Evolutionary conservation across 108 stramenopile genomes (phyloP).

Genomic region (Phaeodactylum tricornutum): DNA sequence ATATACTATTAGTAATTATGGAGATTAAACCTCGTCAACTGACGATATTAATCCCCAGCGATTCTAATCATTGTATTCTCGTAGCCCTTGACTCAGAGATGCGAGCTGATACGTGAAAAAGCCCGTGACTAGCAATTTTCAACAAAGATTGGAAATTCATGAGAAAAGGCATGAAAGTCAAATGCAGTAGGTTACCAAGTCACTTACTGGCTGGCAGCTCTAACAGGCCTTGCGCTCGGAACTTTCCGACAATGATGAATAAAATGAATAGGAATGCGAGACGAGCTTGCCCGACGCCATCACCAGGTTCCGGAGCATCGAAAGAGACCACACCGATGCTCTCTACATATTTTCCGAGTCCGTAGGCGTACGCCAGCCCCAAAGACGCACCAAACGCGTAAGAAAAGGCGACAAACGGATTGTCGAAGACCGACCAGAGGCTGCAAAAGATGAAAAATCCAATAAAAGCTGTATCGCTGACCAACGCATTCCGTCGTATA

Average conservation of each 20-base stretch:
- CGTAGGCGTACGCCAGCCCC: conserved; percentile 75
- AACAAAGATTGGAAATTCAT: too few relatives aligned
- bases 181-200: too few relatives aligned
- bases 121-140: too few relatives aligned
- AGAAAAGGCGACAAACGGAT: conserved; percentile 59
- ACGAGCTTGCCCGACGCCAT: conserved; percentile 73
- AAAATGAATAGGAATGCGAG: conserved; percentile 80
- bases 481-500: conserved; percentile 32
- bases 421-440: conserved; percentile 43
- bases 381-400: conserved; percentile 65
- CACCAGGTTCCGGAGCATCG: conserved; percentile 46
- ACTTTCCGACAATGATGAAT: conserved; percentile 69
- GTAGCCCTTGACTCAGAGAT: conserved; percentile 55
- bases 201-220: conserved; percentile 72
- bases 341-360: conserved; percentile 73
- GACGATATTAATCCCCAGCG: too few relatives aligned
- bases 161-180: too few relatives aligned
- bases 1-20: too few relatives aligned
- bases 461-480: conserved; percentile 55
- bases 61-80: conserved; percentile 40
- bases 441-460: conserved; percentile 49
- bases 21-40: too few relatives aligned
- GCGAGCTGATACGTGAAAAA: conserved; percentile 86
- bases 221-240: conserved; percentile 46
- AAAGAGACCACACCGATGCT: conserved; percentile 60